These are phyloP conservation scores for Monosporascus sp. DNA, from an alignment of 2,329 filamentous ascomycete genomes.

Conservation along the genomic window DNA sequence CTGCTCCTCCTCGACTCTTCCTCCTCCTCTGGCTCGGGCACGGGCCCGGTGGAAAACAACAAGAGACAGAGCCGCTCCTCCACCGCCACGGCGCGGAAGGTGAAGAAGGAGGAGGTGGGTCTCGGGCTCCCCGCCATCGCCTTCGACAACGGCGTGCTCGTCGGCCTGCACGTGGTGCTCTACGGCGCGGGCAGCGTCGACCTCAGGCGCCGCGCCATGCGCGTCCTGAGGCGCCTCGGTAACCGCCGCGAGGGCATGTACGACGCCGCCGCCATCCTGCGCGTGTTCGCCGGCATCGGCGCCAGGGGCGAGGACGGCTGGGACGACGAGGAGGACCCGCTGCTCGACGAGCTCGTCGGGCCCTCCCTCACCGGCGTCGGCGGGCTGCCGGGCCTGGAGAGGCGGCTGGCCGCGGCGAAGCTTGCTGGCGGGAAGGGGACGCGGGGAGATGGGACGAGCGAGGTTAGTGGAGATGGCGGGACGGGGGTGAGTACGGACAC, in stretches of 20 bases:
- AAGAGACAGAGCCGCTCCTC: too few species aligned
- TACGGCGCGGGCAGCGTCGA: background rate
- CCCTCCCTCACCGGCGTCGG: background rate
- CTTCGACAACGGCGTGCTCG: slow-evolving; percentile 3
- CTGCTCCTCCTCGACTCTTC: background rate
- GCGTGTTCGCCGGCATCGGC: background rate
- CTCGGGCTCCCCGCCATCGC: background rate
- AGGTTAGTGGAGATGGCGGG: too few species aligned
- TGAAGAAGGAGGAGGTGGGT: too few species aligned
- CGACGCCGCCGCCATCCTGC: background rate
- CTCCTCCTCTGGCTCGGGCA: background rate
- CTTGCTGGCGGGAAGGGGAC: too few species aligned
- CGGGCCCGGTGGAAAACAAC: too few species aligned
- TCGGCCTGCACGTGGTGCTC: background rate
- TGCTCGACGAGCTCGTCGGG: slow-evolving; percentile 1
- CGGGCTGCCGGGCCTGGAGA: background rate
- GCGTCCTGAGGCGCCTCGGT: background rate
- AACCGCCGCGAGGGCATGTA: slow-evolving; percentile 4
- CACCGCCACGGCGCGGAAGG: too few species aligned
- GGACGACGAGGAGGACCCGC: background rate
- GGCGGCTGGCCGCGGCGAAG: too few species aligned
- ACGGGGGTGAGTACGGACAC: too few species aligned
- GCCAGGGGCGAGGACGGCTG: background rate
- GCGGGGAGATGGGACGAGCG: too few species aligned
- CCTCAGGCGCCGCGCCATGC: slow-evolving; percentile 1